Percentiles rank a stretch among this genome's conserved stretches.
Conservation (phyloP, 2,329 filamentous ascomycete species). For the Grosmannia serpens region DNA sequence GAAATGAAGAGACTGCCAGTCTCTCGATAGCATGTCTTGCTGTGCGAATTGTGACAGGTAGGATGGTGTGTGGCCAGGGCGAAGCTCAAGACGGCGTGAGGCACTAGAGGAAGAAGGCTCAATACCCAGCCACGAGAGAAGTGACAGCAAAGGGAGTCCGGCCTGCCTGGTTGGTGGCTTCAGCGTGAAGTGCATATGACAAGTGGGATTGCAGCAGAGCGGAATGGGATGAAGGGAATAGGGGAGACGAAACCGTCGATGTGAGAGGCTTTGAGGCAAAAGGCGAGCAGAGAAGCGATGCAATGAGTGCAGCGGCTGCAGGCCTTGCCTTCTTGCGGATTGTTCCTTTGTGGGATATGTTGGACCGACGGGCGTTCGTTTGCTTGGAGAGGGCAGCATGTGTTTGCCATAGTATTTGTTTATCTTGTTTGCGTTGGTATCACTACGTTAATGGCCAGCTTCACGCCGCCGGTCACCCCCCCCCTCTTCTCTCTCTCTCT, state of each 20-base stretch:
- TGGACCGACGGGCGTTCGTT: too few species aligned
- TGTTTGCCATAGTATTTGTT: too few species aligned
- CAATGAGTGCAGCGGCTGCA: too few species aligned
- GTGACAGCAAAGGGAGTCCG: not conserved
- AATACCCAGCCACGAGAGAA: not conserved
- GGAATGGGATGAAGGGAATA: not conserved
- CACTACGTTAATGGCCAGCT: too few species aligned
- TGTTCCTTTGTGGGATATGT: too few species aligned
- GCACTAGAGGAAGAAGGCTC: not conserved
- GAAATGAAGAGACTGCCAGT: constrained; percentile 1
- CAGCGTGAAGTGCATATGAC: not conserved
- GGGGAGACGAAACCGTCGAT: not conserved
- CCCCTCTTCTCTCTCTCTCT: too few species aligned
- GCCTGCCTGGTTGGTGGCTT: not conserved
- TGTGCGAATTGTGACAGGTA: not conserved
- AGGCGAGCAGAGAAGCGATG: not conserved
- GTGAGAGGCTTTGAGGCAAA: not conserved
- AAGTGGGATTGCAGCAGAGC: not conserved
- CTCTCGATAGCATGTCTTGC: not conserved
- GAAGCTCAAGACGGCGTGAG: not conserved
- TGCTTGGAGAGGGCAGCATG: too few species aligned
- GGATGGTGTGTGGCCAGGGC: not conserved
- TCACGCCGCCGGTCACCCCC: too few species aligned
- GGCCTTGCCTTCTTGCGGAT: too few species aligned
- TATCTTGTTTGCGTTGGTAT: too few species aligned